Base-by-base conservation (phyloP, 139 green algal species). In the Picochlorum sp. region DNA sequence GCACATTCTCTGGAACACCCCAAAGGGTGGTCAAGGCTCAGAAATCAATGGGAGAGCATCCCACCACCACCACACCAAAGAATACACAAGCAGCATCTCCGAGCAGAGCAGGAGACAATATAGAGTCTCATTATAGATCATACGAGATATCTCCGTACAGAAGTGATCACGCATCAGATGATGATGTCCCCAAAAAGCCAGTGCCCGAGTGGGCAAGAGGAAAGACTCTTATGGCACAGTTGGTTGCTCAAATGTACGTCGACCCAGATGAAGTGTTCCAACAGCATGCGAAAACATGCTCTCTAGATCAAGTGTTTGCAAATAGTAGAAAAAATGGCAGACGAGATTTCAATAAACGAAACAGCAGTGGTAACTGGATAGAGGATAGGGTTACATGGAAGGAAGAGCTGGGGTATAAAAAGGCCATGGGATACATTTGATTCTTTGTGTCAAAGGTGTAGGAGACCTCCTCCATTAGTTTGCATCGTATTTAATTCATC, bases 91-190 rank as follows among this genome's bases (percentile, higher is more conserved):
- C 37, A 28, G 61, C 61, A 21, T 21, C 51, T 57, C 18, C 37
- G 28, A 20, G 10, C 21, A 14, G 46, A 63, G 63, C n/a, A 63
- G 46, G 46, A 63, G 47, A 46, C 21, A n/a, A 41, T 30, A 7
- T 28, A 34, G 52, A 18, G n/a, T 30, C 52, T 34, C 15, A 26
- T 34, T 34, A 16, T 23, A 34, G 6, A 28, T 77, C 74, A 34
- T 92, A 92, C 49, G 76, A 90, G 38, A 92, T 92, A 30, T 90
- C 85, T 15, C 86, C 86, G 0, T 92, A 89, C 71, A 92, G 74
- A 58, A 78, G 69, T 28, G 74, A 75, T 28, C 44, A 60, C 23
- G 80, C 82, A n/a, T 75, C 62, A 20, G 83, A 90, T 23, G 78
- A 84, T 44, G 69, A 82, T 50, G 41, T 73, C 37, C 66, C 62